A percentile compares a stretch with the other conserved stretches of the same genome.
Conservation (phyloP, 495 filamentous ascomycete genomes). For the Hypoxylon intermedium region DNA sequence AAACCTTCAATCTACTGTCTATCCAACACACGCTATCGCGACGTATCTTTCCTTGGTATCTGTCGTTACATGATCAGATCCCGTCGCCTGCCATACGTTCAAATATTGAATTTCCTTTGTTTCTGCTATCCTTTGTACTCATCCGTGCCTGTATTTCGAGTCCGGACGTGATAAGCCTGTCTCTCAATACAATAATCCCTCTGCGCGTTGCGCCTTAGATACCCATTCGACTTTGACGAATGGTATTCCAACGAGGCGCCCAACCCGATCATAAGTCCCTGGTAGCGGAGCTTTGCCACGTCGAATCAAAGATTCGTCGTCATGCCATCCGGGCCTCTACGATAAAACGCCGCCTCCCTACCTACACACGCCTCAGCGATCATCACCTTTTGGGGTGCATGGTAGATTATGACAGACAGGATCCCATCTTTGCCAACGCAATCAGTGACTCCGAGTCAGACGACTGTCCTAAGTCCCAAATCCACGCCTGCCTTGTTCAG, state of each 20-base stretch:
- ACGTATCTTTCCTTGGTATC: conserved; percentile 13
- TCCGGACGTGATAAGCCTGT: conserved; percentile 31
- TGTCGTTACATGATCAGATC: conserved; percentile 17
- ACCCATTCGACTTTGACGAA: conserved; percentile 20
- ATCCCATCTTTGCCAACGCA: conserved; percentile 67
- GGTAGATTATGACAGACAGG: conserved; percentile 94
- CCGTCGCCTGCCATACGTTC: conserved; percentile 20
- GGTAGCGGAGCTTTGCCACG: conserved; percentile 41
- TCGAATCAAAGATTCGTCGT: conserved; percentile 56
- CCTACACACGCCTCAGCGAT: conserved; percentile 48
- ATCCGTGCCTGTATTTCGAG: conserved; percentile 25
- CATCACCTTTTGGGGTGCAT: conserved; percentile 63
- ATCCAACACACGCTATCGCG: conserved; percentile 34
- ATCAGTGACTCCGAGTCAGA: conserved; percentile 60
- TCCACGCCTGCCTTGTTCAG: conserved; percentile 56
- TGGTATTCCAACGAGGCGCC: conserved; percentile 13
- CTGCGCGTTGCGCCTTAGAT: conserved; percentile 21
- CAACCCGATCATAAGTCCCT: conserved; percentile 20
- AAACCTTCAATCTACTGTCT: conserved; percentile 32
- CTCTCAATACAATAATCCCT: conserved; percentile 11
- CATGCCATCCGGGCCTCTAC: conserved; percentile 64
- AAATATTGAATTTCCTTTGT: conserved; percentile 39
- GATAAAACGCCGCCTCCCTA: conserved; percentile 49
- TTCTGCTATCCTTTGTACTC: conserved; percentile 34
- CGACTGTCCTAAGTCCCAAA: conserved; percentile 57